These are phyloP conservation scores for Entamoeba invadens DNA, from an alignment of 208 protist genomes.

Conservation along the genomic window DNA sequence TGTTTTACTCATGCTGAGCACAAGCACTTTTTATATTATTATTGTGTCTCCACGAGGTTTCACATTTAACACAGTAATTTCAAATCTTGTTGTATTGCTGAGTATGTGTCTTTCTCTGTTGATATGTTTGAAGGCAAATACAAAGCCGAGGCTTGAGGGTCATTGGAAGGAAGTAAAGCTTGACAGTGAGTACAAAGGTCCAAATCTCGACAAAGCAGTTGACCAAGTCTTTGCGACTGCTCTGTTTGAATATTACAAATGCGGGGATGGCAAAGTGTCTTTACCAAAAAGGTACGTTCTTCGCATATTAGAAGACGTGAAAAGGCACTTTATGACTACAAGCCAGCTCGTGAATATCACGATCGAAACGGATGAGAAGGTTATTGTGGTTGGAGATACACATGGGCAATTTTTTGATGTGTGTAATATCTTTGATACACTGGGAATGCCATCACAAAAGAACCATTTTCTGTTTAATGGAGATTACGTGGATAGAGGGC, in stretches of 20 bases:
- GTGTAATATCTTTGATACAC: constrained; percentile 77
- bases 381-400: constrained; percentile 47
- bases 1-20: too few relatives aligned
- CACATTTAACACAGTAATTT: too few relatives aligned
- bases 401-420: constrained; percentile 79
- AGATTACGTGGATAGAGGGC: constrained; percentile 94
- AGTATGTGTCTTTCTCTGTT: too few relatives aligned
- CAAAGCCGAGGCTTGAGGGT: too few relatives aligned
- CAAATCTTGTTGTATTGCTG: too few relatives aligned
- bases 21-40: too few relatives aligned
- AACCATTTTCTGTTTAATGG: constrained; percentile 69
- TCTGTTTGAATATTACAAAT: background rate
- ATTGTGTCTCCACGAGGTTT: too few relatives aligned
- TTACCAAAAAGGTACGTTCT: background rate
- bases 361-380: background rate
- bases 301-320: background rate
- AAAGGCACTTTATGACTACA: background rate
- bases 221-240: background rate
- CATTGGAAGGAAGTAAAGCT: background rate
- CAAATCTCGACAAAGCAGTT: background rate
- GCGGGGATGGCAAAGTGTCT: background rate
- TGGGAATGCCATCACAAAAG: constrained; percentile 77
- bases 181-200: background rate
- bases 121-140: too few relatives aligned
- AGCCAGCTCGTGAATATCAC: background rate